Percentiles rank a stretch among this genome's conserved stretches.
Evolutionary conservation across 140 eudicot genomes (phyloP).

Genomic region (Anethum foeniculum): DNA sequence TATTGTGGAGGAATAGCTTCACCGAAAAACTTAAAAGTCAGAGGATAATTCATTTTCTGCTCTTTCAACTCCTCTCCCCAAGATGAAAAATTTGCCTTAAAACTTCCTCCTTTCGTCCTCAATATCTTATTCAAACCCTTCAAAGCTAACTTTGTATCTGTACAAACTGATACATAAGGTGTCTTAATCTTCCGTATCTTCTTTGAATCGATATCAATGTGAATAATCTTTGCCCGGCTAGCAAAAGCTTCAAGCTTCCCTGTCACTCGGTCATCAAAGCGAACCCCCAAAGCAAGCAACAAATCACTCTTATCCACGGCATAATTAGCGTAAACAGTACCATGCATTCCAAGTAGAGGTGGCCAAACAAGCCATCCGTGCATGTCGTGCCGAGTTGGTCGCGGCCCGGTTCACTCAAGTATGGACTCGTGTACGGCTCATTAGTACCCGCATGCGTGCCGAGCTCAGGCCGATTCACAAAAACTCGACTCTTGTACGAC

Average conservation of each 20-base stretch:
- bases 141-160: conserved; percentile 11
- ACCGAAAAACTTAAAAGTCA: conserved; percentile 65
- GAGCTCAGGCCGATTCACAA: no score
- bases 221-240: no score
- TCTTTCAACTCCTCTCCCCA: conserved; percentile 48
- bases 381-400: no score
- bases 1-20: conserved; percentile 92
- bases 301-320: conserved; percentile 80
- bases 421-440: no score
- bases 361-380: no score
- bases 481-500: no score
- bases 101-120: conserved; percentile 19
- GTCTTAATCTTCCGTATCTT: no score
- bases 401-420: no score
- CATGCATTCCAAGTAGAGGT: conserved; percentile 65
- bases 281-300: conserved; percentile 85
- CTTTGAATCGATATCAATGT: no score
- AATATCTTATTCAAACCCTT: conserved; percentile 53
- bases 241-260: no score
- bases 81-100: conserved; percentile 40
- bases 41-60: conserved; percentile 44
- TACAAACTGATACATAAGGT: no score
- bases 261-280: conserved; percentile 40
- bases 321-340: conserved; percentile 86
- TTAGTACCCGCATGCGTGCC: no score